These are phyloP conservation scores for Aspergillus fructus DNA, from an alignment of 2,329 filamentous ascomycete species.

Conservation along the genomic window DNA sequence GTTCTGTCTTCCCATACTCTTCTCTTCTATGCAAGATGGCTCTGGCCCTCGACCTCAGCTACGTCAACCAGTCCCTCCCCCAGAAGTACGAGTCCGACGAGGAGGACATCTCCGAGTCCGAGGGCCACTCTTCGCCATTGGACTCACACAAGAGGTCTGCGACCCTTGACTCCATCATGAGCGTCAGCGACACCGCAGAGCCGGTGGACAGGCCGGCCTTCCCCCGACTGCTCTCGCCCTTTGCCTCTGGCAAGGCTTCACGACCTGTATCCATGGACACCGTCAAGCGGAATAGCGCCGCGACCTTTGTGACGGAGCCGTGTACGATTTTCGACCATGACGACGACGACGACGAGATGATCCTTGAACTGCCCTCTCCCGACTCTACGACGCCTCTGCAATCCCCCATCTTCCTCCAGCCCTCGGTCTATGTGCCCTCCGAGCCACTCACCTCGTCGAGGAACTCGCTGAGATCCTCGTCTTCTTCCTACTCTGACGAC, in stretches of 20 bases:
- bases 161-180: conserved; percentile 31
- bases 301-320: conserved; percentile 31
- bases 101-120: conserved; percentile 39
- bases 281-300: conserved; percentile 33
- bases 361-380: conserved; percentile 34
- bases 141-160: conserved; percentile 25
- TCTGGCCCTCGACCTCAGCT: conserved; percentile 28
- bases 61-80: conserved; percentile 32
- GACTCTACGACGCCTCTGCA: conserved; percentile 26
- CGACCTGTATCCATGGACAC: conserved; percentile 37
- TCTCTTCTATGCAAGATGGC: conserved; percentile 29
- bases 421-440: conserved; percentile 29
- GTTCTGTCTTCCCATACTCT: not conserved
- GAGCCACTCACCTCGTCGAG: conserved; percentile 20
- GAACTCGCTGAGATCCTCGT: conserved; percentile 23
- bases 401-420: conserved; percentile 30
- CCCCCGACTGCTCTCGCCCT: conserved; percentile 21
- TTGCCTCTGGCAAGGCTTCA: conserved; percentile 22
- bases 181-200: conserved; percentile 19
- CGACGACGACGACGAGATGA: conserved; percentile 24
- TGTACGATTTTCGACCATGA: conserved; percentile 24
- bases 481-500: conserved; percentile 32
- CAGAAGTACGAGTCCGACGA: conserved; percentile 40
- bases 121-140: conserved; percentile 33
- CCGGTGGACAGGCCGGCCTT: conserved; percentile 19